Base-by-base conservation (phyloP, 495 filamentous ascomycete species). In the Neurospora tetraspora region DNA sequence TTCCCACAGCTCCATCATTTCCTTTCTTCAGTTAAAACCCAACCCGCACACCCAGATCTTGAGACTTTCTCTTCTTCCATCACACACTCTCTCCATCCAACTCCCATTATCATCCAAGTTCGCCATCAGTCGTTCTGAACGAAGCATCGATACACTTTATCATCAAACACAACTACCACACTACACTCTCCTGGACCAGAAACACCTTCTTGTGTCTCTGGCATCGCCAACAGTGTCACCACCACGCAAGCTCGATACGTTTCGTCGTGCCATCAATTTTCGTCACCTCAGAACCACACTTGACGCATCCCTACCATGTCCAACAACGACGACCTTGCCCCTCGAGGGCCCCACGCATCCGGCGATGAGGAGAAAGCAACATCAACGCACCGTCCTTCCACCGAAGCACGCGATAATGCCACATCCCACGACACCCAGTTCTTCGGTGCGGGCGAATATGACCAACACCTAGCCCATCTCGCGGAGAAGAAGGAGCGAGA, bases 391-490 rank as follows among this genome's bases (percentile, higher is more conserved):
- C 53, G 27, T 31, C 53, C 12, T 34, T 34, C 27, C 23, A 18
- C 53, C 27, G 27, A 9, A 11, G 31, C 53, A 34, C 53, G 27
- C 23, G 5, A 31, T 4, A 65, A 34, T 65, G 27, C 53, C 27
- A 65, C 53, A 65, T 18, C 14, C 6, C 27, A 36, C 53, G 12
- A 34, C 23, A 65, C 23, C 53, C 23, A 34, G 53, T 65, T 65
- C 53, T 59, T 59, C 47, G 47, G 47, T 59, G 47, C 11, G 2
- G 20, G 20, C 11, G 53, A 39, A 23, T 78, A 78, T 34, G 73
- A 78, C 68, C 73, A 71, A 39, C 5, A 71, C 2, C 72, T 77
- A 43, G 77, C 77, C 47, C 39, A 72, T 27, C 27, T 39, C 10
- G 69, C 71, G 27, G 77, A 78, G 71, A 37, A 59, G 59, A 65